Conservation (phyloP, 768 basidiomycete genomes). For the Scleroderma bovista region DNA sequence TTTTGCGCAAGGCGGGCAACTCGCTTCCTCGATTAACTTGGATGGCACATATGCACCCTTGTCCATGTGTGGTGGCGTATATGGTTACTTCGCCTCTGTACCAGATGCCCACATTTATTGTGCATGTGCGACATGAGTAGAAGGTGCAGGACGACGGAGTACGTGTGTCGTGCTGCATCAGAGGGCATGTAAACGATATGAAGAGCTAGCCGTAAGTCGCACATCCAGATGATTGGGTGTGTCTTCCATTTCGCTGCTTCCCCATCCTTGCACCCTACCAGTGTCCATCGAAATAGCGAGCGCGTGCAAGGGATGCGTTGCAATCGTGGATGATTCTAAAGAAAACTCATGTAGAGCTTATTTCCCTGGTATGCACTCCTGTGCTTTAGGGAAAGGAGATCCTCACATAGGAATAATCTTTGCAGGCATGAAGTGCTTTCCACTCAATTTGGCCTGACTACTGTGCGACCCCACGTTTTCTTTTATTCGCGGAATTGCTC, state of each 20-base stretch:
- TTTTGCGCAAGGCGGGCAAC: background rate
- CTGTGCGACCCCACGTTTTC: background rate
- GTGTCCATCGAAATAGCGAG: background rate
- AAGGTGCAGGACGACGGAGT: background rate
- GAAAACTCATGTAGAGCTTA: background rate
- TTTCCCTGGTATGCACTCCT: background rate
- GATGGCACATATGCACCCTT: background rate
- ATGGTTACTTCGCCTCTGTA: background rate
- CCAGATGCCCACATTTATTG: background rate
- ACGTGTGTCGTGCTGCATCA: background rate
- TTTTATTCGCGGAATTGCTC: background rate
- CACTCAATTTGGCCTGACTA: background rate
- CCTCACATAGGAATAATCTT: background rate
- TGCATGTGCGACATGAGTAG: background rate
- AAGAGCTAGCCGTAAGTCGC: background rate
- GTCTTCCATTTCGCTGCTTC: constrained; percentile 1
- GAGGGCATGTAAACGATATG: background rate
- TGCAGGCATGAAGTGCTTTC: background rate
- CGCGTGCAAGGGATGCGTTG: background rate
- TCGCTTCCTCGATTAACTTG: background rate
- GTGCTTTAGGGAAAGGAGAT: background rate
- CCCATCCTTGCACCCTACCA: background rate
- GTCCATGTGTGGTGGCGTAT: background rate
- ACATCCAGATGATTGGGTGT: background rate
- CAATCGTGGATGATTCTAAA: too few species aligned